Evolutionary conservation across 768 basidiomycete genomes (phyloP).

Genomic region (Lyophyllum semitale): DNA sequence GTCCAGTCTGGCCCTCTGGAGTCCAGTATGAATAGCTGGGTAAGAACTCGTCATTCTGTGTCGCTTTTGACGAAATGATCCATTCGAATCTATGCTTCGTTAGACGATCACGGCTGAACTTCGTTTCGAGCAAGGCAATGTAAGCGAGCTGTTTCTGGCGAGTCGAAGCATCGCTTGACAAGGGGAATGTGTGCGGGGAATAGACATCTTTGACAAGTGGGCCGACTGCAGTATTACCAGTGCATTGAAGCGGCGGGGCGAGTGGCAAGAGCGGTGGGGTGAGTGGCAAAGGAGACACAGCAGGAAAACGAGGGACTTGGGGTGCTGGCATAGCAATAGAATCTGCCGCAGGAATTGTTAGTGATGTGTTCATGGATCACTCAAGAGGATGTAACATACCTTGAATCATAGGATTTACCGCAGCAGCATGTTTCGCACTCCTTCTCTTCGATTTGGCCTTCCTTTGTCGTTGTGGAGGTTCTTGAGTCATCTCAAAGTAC

Average conservation of each 20-base stretch:
- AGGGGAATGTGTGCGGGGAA: constrained; percentile 2
- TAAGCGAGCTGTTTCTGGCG: constrained; percentile 3
- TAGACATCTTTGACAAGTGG: not conserved
- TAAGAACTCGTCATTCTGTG: not conserved
- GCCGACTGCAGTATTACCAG: not conserved
- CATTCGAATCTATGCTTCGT: constrained; percentile 15
- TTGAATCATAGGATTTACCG: no score
- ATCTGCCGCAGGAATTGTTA: no score
- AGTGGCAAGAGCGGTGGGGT: no score
- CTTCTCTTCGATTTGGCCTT: not conserved
- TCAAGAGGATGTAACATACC: no score
- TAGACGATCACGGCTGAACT: not conserved
- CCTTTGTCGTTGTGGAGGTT: no score
- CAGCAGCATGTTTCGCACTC: no score
- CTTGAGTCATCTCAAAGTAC: not conserved
- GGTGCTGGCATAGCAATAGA: no score
- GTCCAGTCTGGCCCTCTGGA: not conserved
- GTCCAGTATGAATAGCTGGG: not conserved
- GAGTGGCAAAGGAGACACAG: no score
- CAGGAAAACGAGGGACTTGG: no score
- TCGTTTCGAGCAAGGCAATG: constrained; percentile 2
- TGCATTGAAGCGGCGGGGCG: not conserved
- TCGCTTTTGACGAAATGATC: not conserved
- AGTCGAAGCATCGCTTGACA: constrained; percentile 3
- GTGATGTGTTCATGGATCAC: no score